phyloP scores from a whole-genome alignment of 768 basidiomycete genomes.

The Rhizopogon roseolus region DNA sequence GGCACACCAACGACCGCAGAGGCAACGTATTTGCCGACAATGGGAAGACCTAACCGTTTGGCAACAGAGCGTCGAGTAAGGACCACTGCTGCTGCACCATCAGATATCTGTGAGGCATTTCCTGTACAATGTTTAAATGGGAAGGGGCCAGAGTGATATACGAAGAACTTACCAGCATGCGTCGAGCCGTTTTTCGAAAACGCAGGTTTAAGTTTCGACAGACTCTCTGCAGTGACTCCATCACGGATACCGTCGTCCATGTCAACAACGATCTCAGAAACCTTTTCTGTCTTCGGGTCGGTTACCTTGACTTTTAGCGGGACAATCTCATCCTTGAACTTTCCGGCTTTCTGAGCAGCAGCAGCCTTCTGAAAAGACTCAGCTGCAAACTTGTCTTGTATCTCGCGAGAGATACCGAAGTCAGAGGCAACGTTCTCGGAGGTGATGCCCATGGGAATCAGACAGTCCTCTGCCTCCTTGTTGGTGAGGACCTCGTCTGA shows the following conservation, averaged over 20 bases:
- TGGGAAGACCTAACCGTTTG: conserved; percentile 77
- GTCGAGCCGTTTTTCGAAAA: conserved; percentile 74
- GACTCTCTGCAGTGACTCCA: conserved; percentile 73
- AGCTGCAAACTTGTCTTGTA: conserved; percentile 85
- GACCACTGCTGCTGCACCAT: conserved; percentile 88
- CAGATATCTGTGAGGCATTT: conserved; percentile 87
- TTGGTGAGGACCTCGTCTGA: conserved; percentile 62
- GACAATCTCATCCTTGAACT: conserved; percentile 80
- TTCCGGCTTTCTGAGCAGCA: conserved; percentile 73
- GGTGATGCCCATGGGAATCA: conserved; percentile 89
- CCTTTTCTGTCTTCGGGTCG: conserved; percentile 72
- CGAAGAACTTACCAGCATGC: conserved; percentile 51
- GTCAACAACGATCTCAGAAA: conserved; percentile 65
- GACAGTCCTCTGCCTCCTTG: conserved; percentile 74
- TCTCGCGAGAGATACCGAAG: conserved; percentile 65
- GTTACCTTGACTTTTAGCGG: conserved; percentile 67
- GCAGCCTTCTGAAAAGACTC: conserved; percentile 82
- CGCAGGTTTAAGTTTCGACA: conserved; percentile 82
- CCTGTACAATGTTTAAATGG: conserved; percentile 27
- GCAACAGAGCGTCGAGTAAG: conserved; percentile 78
- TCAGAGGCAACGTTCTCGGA: conserved; percentile 89
- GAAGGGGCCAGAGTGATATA: neutral
- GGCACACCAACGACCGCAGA: conserved; percentile 74
- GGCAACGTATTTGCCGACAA: conserved; percentile 80
- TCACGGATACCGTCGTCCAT: conserved; percentile 83